Percentiles rank a stretch among this genome's conserved stretches.
Conservation (phyloP, 345 rosid species). For the Rhodomyrtus tomentosa region DNA sequence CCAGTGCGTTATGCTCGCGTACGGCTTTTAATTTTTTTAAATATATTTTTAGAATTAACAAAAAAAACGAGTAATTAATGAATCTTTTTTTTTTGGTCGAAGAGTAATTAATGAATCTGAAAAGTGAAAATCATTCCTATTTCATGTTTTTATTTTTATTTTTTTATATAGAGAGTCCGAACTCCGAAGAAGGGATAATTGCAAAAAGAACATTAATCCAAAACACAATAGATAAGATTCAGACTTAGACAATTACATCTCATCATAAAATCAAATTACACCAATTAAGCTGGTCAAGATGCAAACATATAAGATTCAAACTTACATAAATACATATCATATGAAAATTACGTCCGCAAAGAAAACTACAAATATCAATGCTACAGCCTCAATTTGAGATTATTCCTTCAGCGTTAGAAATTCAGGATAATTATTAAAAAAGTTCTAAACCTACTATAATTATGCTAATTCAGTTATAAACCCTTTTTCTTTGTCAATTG, state of each 20-base stretch:
- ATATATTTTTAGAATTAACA: neutral
- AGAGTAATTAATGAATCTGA: too few species aligned
- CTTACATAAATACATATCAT: neutral
- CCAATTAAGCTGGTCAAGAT: neutral
- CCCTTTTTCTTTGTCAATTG: too few species aligned
- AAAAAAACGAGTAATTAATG: too few species aligned
- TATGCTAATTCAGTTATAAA: too few species aligned
- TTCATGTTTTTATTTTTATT: too few species aligned
- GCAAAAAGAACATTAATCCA: neutral
- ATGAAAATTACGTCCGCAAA: neutral
- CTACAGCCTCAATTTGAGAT: neutral
- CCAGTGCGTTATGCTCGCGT: neutral
- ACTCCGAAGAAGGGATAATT: neutral
- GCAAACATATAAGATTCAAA: neutral
- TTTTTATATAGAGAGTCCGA: too few species aligned
- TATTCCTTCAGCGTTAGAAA: neutral
- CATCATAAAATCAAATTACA: neutral
- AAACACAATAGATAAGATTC: neutral
- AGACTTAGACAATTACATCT: neutral
- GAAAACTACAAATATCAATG: neutral
- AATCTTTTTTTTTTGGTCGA: too few species aligned
- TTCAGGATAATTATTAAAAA: too few species aligned
- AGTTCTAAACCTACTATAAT: too few species aligned
- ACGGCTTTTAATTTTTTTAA: neutral
- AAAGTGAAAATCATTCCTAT: too few species aligned